Conservation (phyloP, 176 grass and related monocot genomes). For the Oryza rufipogon region DNA sequence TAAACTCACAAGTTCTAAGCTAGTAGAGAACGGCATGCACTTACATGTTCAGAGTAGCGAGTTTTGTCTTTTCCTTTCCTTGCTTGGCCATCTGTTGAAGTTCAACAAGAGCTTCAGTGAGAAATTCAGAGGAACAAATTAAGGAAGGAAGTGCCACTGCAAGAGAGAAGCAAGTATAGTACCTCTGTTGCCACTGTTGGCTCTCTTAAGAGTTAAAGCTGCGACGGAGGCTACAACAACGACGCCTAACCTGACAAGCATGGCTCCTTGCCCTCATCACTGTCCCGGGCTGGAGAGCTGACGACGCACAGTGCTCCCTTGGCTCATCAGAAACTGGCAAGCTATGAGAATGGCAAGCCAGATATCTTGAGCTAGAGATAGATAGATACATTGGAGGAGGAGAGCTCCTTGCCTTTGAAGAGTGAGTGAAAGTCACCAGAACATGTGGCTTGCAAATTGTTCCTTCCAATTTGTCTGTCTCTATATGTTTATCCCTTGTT, state of each 20-base stretch:
- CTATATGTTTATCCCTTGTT: slow-evolving; percentile 33
- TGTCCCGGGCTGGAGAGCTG: slow-evolving; percentile 38
- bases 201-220: slow-evolving; percentile 66
- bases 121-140: slow-evolving; percentile 2
- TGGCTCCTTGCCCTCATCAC: slow-evolving; percentile 84
- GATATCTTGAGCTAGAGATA: slow-evolving; percentile 32
- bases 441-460: slow-evolving; percentile 62
- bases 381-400: slow-evolving; percentile 25
- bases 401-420: slow-evolving; percentile 17
- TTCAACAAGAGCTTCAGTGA: slow-evolving; percentile 12
- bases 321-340: slow-evolving; percentile 35
- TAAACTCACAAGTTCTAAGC: neutral
- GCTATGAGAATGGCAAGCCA: slow-evolving; percentile 11
- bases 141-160: neutral
- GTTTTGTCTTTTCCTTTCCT: slow-evolving; percentile 44
- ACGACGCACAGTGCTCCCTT: slow-evolving; percentile 9
- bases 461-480: neutral
- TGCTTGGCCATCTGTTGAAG: slow-evolving; percentile 62
- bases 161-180: slow-evolving; percentile 48
- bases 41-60: slow-evolving; percentile 55
- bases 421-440: slow-evolving; percentile 57
- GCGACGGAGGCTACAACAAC: slow-evolving; percentile 76
- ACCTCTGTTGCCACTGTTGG: slow-evolving; percentile 39
- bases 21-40: slow-evolving; percentile 4
- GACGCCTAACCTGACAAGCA: slow-evolving; percentile 84